Evolutionary conservation across 176 grass and related monocot species (phyloP), one percentile per base, ranked within the genome.

Genomic region (Pontederia crassipes): DNA sequence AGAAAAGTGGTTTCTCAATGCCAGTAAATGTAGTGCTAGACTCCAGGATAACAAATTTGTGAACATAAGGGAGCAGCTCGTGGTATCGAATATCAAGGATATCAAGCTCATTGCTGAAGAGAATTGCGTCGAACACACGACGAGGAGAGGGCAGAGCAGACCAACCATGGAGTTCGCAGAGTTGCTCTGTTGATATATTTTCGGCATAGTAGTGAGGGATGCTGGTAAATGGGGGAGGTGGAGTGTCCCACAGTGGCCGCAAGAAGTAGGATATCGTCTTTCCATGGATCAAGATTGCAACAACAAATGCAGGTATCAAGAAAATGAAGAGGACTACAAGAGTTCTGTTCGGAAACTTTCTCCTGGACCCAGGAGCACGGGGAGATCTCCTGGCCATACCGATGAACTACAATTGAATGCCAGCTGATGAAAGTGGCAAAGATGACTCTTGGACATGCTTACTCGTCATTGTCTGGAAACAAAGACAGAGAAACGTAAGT

Each of bases 61-160:
- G 73, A 45, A 97, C 81, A 59, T 88, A 65, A 35, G 87, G 93
- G 40, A 86, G 66, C 48, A 97, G 78, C 64, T 91, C 93, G 2
- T 9, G 71, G 67, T 88, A 85, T 10, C 93, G 87, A 56, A 91
- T 88, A 61, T 97, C 87, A 12, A 97, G 84, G 45, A 97, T 55
- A 57, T 97, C 93, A 7, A 97, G 78, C 28, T 97, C 93, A 45
- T 91, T 97, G 58, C 87, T 97, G 56, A 97, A 91, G 50, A 91
- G 87, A 51, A 88, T 76, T 4, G 87, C 83, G 16, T 97, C 93
- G 12, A 88, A 91, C 10, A 97, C 80, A 11, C 66, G 84, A 6
- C 93, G 93, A 50, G 93, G 87, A 17, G 76, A 48, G 10, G 81
- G 48, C 8, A 88, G 79, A 59, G 81, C 53, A 11, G 78, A 72